Conservation (phyloP, 495 filamentous ascomycete genomes). For the Penicillium taxi region DNA sequence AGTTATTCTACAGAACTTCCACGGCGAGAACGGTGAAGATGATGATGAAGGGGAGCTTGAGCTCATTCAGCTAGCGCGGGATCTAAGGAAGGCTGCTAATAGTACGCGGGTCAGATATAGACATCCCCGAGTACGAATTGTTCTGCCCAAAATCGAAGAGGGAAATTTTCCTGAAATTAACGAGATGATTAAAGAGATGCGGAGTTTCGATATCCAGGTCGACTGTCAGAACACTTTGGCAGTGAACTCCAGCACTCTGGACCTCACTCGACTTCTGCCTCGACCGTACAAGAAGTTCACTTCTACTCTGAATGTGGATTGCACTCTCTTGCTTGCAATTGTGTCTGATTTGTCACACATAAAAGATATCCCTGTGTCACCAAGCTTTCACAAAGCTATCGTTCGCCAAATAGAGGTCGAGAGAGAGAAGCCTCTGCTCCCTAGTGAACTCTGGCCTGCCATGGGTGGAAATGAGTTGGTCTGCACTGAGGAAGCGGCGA, state of each 20-base stretch:
- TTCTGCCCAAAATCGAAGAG: constrained; percentile 51
- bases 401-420: constrained; percentile 60
- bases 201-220: constrained; percentile 48
- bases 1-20: constrained; percentile 30
- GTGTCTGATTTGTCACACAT: constrained; percentile 64
- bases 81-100: constrained; percentile 46
- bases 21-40: constrained; percentile 17
- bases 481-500: constrained; percentile 55
- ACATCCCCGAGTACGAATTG: constrained; percentile 51
- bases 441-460: constrained; percentile 55
- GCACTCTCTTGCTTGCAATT: constrained; percentile 62
- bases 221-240: constrained; percentile 30
- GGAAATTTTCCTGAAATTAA: constrained; percentile 47
- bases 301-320: constrained; percentile 59
- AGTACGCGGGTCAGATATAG: constrained; percentile 48
- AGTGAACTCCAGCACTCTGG: constrained; percentile 20
- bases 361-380: constrained; percentile 25
- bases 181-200: constrained; percentile 48
- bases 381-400: constrained; percentile 48
- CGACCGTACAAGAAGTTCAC: constrained; percentile 50
- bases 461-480: constrained; percentile 47
- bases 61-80: constrained; percentile 49
- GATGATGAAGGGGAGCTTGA: constrained; percentile 44
- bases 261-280: constrained; percentile 41
- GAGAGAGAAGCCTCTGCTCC: constrained; percentile 50